phyloP scores from a whole-genome alignment of 1,284 basidiomycete species.

The Heterobasidion occidentale region DNA sequence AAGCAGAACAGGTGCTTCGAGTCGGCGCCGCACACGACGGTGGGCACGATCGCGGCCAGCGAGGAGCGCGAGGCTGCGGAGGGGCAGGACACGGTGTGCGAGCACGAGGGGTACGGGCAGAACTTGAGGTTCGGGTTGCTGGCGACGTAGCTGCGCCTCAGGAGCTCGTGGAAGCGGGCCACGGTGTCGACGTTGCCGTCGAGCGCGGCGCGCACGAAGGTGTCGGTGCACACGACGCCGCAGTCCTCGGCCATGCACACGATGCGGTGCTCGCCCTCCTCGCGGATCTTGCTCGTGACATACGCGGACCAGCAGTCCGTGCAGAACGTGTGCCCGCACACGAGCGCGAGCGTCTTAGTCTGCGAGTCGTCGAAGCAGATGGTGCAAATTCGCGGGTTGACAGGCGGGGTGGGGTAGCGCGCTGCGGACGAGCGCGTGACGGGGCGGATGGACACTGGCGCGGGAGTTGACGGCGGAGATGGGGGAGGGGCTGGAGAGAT shows the following conservation, averaged over 20 bases:
- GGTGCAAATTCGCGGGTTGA: slow-evolving; percentile 70
- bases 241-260: slow-evolving; percentile 95
- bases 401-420: slow-evolving; percentile 20
- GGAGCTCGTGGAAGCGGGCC: slow-evolving; percentile 76
- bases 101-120: slow-evolving; percentile 84
- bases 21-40: slow-evolving; percentile 71
- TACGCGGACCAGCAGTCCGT: slow-evolving; percentile 86
- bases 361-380: slow-evolving; percentile 85
- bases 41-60: slow-evolving; percentile 80
- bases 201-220: slow-evolving; percentile 44
- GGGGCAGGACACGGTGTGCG: slow-evolving; percentile 86
- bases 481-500: slow-evolving; percentile 15
- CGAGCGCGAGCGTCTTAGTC: slow-evolving; percentile 53
- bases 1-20: slow-evolving; percentile 82
- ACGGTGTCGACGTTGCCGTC: slow-evolving; percentile 29
- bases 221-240: slow-evolving; percentile 64
- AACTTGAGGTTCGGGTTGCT: slow-evolving; percentile 83
- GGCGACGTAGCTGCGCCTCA: slow-evolving; percentile 87
- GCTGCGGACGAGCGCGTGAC: slow-evolving; percentile 35
- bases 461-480: slow-evolving; percentile 14
- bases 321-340: slow-evolving; percentile 82
- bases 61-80: slow-evolving; percentile 65
- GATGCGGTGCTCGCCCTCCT: slow-evolving; percentile 84
- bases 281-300: slow-evolving; percentile 77
- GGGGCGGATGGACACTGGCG: slow-evolving; percentile 15